Percentiles rank a stretch among this genome's conserved stretches.
Evolutionary conservation across 108 stramenopile genomes (phyloP).

Genomic region (Fragilariopsis cylindrus): DNA sequence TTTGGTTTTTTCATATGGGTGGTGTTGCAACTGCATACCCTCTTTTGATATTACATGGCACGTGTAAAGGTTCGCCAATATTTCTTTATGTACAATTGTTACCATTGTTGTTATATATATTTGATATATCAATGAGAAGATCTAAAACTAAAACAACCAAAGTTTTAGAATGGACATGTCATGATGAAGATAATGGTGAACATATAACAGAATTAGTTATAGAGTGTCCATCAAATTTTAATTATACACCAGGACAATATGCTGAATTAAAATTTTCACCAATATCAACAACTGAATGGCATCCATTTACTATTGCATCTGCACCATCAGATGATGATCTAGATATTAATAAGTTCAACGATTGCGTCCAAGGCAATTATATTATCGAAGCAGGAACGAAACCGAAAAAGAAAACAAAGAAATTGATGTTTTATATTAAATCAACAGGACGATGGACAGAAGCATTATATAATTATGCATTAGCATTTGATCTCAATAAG

Average conservation of each 20-base stretch:
- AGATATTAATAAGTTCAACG: neutral
- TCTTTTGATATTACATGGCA: constrained; percentile 30
- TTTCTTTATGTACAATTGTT: constrained; percentile 13
- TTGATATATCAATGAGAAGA: constrained; percentile 25
- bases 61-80: constrained; percentile 17
- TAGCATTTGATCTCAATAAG: constrained; percentile 1
- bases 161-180: constrained; percentile 3
- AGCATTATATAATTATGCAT: constrained; percentile 19
- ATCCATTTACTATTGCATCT: constrained; percentile 42
- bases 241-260: constrained; percentile 28
- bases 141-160: neutral
- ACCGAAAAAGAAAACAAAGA: neutral
- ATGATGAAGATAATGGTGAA: constrained; percentile 21
- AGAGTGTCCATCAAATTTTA: neutral
- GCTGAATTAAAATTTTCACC: constrained; percentile 25
- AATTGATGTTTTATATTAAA: constrained; percentile 25
- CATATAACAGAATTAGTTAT: constrained; percentile 12
- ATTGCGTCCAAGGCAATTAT: neutral
- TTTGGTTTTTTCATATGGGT: constrained; percentile 30
- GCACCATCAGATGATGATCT: constrained; percentile 12
- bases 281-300: constrained; percentile 39
- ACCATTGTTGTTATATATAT: constrained; percentile 21
- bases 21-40: constrained; percentile 22
- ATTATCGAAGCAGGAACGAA: neutral
- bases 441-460: constrained; percentile 28